Percentiles rank a stretch among this genome's conserved stretches.
Conservation (phyloP, 176 grass and related monocot genomes). For the Tillandsia leiboldiana region DNA sequence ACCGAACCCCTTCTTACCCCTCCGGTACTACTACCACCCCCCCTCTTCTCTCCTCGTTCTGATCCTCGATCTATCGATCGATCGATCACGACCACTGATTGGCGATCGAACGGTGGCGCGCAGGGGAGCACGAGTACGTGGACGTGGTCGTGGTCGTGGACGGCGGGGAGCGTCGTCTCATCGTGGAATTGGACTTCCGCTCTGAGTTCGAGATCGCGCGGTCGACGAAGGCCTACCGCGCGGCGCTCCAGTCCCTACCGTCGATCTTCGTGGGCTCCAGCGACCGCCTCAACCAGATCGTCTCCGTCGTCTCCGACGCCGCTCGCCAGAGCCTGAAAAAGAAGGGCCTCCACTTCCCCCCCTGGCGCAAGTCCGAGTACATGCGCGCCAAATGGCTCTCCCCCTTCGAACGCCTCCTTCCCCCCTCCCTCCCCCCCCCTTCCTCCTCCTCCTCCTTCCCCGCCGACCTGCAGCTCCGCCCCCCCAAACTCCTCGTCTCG, state of each 20-base stretch:
- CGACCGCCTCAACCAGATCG: slow-evolving; percentile 59
- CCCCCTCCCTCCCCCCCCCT: not conserved
- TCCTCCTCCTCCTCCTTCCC: not conserved
- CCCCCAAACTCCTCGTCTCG: not conserved
- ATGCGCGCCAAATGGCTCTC: slow-evolving; percentile 38
- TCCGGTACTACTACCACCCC: slow-evolving; percentile 22
- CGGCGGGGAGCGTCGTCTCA: slow-evolving; percentile 22
- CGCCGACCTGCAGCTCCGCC: not conserved
- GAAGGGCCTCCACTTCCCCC: slow-evolving; percentile 73
- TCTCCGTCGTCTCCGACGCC: slow-evolving; percentile 52
- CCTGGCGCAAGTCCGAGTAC: slow-evolving; percentile 42
- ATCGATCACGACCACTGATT: not conserved
- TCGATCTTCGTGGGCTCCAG: slow-evolving; percentile 59
- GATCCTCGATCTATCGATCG: not conserved
- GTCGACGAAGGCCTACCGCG: slow-evolving; percentile 62
- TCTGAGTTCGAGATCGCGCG: slow-evolving; percentile 87
- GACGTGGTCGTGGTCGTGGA: slow-evolving; percentile 41
- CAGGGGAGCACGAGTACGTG: slow-evolving; percentile 49
- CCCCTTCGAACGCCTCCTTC: slow-evolving; percentile 2
- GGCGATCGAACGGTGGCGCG: not conserved
- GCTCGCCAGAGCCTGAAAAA: slow-evolving; percentile 72
- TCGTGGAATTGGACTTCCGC: slow-evolving; percentile 82
- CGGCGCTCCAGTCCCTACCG: slow-evolving; percentile 65
- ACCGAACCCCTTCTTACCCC: slow-evolving; percentile 50
- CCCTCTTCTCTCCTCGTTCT: not conserved